phyloP scores from a whole-genome alignment of 139 green algal genomes.

The Ostreobium quekettii region DNA sequence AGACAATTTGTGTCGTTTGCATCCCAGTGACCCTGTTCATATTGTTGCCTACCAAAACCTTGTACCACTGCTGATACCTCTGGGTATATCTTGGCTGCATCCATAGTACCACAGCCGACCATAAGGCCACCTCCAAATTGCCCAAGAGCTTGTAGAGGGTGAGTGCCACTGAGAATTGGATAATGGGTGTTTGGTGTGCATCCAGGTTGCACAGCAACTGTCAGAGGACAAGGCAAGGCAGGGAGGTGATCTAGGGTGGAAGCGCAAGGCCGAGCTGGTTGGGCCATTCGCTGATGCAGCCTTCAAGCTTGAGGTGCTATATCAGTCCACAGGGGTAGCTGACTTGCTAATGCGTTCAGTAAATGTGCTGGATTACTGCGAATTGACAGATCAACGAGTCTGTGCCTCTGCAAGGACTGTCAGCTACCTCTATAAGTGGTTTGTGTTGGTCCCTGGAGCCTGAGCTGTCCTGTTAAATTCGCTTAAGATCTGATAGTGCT shows the following conservation, averaged over 20 bases:
- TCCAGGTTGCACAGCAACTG: constrained; percentile 26
- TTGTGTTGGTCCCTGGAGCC: not conserved
- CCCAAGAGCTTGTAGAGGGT: not conserved
- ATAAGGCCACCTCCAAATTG: not conserved
- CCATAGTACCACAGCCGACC: not conserved
- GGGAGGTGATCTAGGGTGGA: constrained; percentile 44
- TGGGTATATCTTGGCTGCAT: not conserved
- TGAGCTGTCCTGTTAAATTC: not conserved
- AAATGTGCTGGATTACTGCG: no score
- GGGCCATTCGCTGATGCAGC: constrained; percentile 40
- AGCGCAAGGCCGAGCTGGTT: constrained; percentile 34
- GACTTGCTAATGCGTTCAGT: no score
- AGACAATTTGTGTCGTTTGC: no score
- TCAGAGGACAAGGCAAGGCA: constrained; percentile 40
- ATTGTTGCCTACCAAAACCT: not conserved
- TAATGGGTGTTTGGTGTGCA: not conserved
- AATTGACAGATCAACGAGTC: no score
- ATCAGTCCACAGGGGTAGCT: not conserved
- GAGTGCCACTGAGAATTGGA: not conserved
- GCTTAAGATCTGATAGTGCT: not conserved
- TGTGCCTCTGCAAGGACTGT: no score
- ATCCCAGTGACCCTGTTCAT: not conserved
- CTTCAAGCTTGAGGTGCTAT: constrained; percentile 35
- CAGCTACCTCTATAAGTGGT: not conserved
- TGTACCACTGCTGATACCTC: not conserved